These are phyloP conservation scores for Suillus occidentalis DNA, from an alignment of 768 basidiomycete genomes.

Conservation along the genomic window DNA sequence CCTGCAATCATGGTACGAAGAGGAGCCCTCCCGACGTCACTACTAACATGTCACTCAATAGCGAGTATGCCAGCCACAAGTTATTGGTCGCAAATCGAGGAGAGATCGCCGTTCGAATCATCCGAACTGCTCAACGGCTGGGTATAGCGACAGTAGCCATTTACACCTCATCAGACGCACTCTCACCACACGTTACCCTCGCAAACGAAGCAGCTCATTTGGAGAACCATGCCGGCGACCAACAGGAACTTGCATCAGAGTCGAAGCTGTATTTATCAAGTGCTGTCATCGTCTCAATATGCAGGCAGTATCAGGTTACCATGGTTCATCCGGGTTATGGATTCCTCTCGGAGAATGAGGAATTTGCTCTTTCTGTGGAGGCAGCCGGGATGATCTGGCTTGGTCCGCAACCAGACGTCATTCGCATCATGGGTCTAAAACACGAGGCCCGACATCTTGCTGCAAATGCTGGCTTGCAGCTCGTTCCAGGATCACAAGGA, in stretches of 20 bases:
- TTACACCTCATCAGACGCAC: slow-evolving; percentile 58
- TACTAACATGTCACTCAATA: slow-evolving; percentile 14
- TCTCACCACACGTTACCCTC: slow-evolving; percentile 55
- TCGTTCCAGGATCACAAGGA: slow-evolving; percentile 58
- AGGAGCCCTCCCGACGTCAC: neutral
- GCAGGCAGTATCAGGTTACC: slow-evolving; percentile 41
- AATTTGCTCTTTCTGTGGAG: slow-evolving; percentile 48
- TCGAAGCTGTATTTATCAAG: slow-evolving; percentile 43
- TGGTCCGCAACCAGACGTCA: slow-evolving; percentile 52
- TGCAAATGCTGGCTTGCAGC: slow-evolving; percentile 44
- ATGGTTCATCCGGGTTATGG: slow-evolving; percentile 66
- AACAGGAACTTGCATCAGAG: slow-evolving; percentile 34
- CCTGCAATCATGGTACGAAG: neutral
- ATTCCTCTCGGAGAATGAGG: slow-evolving; percentile 64
- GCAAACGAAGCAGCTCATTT: slow-evolving; percentile 51
- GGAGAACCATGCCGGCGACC: slow-evolving; percentile 15
- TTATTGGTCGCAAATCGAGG: slow-evolving; percentile 71
- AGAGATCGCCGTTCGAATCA: slow-evolving; percentile 67
- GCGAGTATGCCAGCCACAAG: slow-evolving; percentile 38
- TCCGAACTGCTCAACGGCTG: slow-evolving; percentile 54
- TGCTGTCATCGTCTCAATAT: slow-evolving; percentile 41
- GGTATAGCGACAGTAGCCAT: slow-evolving; percentile 56
- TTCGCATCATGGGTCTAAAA: slow-evolving; percentile 60
- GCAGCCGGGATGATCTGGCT: slow-evolving; percentile 56
- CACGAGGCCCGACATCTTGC: slow-evolving; percentile 55